Evolutionary conservation across 169 alveolate genomes (phyloP).

Genomic region (Cryptosporidium ubiquitum): DNA sequence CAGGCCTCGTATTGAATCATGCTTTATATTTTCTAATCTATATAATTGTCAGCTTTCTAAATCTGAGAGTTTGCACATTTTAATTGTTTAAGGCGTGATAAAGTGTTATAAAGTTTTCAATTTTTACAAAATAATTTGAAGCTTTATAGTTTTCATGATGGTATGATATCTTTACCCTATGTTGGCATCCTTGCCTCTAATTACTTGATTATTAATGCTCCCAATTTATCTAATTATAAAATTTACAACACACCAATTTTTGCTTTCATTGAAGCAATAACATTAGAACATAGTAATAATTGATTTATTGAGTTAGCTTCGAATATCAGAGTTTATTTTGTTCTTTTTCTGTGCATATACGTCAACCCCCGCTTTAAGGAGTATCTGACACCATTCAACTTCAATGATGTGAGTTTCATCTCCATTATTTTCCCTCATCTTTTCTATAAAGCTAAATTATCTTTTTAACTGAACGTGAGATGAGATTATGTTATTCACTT

Average conservation of each 20-base stretch:
- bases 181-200: neutral
- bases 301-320: neutral
- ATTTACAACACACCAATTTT: neutral
- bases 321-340: neutral
- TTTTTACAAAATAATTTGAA: neutral
- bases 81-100: neutral
- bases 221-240: conserved; percentile 4
- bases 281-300: neutral
- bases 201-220: conserved; percentile 11
- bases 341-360: neutral
- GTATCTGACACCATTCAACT: neutral
- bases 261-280: neutral
- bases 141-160: neutral
- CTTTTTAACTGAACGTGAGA: neutral
- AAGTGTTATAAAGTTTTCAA: neutral
- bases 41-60: neutral
- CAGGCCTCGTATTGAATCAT: neutral
- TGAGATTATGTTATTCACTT: no score
- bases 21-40: neutral
- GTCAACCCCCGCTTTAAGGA: neutral
- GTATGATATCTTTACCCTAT: neutral
- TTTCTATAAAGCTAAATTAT: neutral
- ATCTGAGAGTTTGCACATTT: neutral
- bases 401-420: neutral
- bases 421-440: no score